Percentiles rank a stretch among this genome's conserved stretches.
These are phyloP conservation scores for Nasturtium officinale DNA, from an alignment of 345 rosid genomes.

Conservation along the genomic window DNA sequence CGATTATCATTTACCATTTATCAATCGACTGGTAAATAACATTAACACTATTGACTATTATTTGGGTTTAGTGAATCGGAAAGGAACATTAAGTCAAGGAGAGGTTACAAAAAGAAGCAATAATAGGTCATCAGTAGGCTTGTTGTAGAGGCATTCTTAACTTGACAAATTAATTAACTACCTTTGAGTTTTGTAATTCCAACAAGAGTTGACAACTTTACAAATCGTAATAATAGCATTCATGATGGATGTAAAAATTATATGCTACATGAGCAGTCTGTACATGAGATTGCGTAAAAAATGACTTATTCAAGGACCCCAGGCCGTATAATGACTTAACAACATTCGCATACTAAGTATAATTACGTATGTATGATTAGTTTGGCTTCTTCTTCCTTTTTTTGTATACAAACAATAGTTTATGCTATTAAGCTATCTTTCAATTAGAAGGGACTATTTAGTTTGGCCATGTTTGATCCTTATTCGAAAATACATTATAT, in stretches of 20 bases:
- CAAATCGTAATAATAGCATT: constrained; percentile 20
- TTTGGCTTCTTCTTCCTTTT: not conserved
- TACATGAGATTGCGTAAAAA: constrained; percentile 15
- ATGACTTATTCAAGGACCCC: constrained; percentile 31
- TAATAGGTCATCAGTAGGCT: constrained; percentile 37
- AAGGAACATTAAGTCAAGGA: constrained; percentile 28
- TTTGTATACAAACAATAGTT: not conserved
- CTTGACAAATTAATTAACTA: constrained; percentile 41
- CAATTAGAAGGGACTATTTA: not conserved
- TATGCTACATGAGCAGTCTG: constrained; percentile 9
- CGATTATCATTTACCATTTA: not conserved
- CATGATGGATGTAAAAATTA: constrained; percentile 28
- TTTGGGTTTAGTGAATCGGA: constrained; percentile 7
- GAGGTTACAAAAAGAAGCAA: constrained; percentile 36
- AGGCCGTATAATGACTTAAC: not conserved
- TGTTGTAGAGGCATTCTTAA: constrained; percentile 35
- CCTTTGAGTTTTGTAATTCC: constrained; percentile 13
- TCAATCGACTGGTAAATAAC: not conserved
- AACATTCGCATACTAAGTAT: not conserved
- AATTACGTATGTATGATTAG: constrained; percentile 8
- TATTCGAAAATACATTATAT: not conserved
- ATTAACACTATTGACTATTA: constrained; percentile 2
- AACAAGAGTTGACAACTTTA: constrained; percentile 43
- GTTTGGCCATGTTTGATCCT: not conserved
- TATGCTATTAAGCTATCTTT: not conserved